Conservation (phyloP, 2,329 filamentous ascomycete genomes). For the Fusarium dlaminii region DNA sequence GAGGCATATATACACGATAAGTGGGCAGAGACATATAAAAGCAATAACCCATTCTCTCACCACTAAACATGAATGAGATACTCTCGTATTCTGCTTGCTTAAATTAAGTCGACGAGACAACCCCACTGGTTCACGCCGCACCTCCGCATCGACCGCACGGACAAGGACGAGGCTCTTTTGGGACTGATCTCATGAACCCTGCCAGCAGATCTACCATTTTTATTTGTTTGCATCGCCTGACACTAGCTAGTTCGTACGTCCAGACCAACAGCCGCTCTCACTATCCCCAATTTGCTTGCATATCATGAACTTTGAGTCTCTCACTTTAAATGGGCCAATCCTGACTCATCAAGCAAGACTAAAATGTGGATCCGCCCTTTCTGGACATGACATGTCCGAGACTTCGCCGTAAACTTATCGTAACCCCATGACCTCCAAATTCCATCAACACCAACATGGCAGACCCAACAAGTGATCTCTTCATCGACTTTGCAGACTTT, state of each 20-base stretch:
- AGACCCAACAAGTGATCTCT: neutral
- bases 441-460: constrained; percentile 13
- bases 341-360: constrained; percentile 15
- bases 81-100: neutral
- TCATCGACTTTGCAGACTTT: neutral
- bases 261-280: neutral
- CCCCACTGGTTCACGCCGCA: neutral
- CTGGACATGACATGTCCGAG: constrained; percentile 33
- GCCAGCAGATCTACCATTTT: neutral
- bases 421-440: constrained; percentile 14
- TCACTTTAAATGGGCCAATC: neutral
- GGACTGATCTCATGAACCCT: neutral
- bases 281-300: neutral
- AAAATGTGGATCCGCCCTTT: constrained; percentile 33
- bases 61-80: accelerated
- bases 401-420: constrained; percentile 19
- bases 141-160: neutral
- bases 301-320: neutral
- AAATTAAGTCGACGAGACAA: neutral
- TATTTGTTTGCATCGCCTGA: too few relatives aligned
- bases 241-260: neutral
- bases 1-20: neutral
- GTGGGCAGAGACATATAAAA: neutral
- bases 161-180: neutral
- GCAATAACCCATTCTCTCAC: neutral